Evolutionary conservation across 2,329 filamentous ascomycete species (phyloP).

Genomic region (Ceratocystis albifundus): DNA sequence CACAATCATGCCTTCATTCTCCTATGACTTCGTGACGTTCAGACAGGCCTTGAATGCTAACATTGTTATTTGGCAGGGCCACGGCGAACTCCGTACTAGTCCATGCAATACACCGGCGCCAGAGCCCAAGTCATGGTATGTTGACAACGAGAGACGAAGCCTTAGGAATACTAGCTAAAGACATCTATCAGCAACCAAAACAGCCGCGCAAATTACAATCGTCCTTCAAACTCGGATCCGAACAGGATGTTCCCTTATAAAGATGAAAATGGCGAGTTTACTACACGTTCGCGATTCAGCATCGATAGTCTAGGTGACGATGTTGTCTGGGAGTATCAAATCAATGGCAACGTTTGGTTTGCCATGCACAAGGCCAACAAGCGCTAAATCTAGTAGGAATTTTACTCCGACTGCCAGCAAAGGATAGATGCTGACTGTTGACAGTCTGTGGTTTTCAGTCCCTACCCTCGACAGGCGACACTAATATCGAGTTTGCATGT

Average conservation of each 20-base stretch:
- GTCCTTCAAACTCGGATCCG: slow-evolving; percentile 47
- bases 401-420: not conserved
- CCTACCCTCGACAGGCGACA: no score
- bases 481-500: no score
- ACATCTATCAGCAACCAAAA: not conserved
- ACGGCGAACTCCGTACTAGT: not conserved
- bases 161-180: not conserved
- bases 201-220: not conserved
- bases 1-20: not conserved
- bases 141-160: not conserved
- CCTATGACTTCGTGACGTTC: not conserved
- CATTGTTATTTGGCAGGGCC: not conserved
- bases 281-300: slow-evolving; percentile 46
- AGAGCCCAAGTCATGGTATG: not conserved
- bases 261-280: slow-evolving; percentile 50
- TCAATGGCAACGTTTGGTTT: not conserved
- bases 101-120: not conserved
- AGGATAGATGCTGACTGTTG: no score
- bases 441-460: no score
- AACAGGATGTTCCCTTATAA: slow-evolving; percentile 50
- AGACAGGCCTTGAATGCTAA: not conserved
- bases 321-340: slow-evolving; percentile 26
- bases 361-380: not conserved
- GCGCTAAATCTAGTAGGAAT: not conserved
- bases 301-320: slow-evolving; percentile 45